Percentiles rank a stretch among this genome's conserved stretches.
Evolutionary conservation across 139 green algal genomes (phyloP).

Genomic region (Coelastrella sp.): DNA sequence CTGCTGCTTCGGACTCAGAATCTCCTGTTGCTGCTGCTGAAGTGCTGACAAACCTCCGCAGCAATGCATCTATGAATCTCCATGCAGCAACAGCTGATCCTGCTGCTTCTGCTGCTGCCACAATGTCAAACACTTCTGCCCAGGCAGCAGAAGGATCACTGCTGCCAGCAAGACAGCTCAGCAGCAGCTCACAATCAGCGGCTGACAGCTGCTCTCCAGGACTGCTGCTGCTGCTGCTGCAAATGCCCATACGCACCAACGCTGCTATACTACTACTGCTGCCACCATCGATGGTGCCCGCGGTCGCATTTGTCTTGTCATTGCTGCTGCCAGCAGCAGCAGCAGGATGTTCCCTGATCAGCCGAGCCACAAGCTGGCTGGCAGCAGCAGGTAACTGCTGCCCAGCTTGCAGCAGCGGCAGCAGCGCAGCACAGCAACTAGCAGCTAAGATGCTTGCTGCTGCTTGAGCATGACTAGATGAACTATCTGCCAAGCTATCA

Average conservation of each 20-base stretch:
- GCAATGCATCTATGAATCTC: conserved; percentile 14
- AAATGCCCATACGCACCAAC: neutral
- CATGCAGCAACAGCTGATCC: neutral
- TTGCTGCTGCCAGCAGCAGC: neutral
- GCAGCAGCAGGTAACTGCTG: neutral
- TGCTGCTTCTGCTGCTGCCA: conserved; percentile 9
- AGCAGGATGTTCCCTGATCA: conserved; percentile 17
- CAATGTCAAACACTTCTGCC: neutral
- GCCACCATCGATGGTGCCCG: too few species aligned
- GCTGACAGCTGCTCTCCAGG: neutral
- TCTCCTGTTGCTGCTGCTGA: conserved; percentile 37
- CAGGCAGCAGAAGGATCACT: neutral
- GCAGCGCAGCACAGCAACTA: neutral
- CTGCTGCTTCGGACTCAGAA: neutral
- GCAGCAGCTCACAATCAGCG: conserved; percentile 27
- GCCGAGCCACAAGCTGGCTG: neutral
- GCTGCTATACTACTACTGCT: conserved; percentile 41
- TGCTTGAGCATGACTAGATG: neutral
- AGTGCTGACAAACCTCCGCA: conserved; percentile 26
- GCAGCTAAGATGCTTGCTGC: conserved; percentile 24
- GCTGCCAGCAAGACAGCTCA: conserved; percentile 22
- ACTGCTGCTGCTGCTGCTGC: neutral
- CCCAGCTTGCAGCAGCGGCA: conserved; percentile 37
- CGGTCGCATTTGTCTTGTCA: too few species aligned
- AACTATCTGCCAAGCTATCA: neutral